These are phyloP conservation scores for Vitis labrusca DNA, from an alignment of 164 flowering plant species.

Conservation along the genomic window DNA sequence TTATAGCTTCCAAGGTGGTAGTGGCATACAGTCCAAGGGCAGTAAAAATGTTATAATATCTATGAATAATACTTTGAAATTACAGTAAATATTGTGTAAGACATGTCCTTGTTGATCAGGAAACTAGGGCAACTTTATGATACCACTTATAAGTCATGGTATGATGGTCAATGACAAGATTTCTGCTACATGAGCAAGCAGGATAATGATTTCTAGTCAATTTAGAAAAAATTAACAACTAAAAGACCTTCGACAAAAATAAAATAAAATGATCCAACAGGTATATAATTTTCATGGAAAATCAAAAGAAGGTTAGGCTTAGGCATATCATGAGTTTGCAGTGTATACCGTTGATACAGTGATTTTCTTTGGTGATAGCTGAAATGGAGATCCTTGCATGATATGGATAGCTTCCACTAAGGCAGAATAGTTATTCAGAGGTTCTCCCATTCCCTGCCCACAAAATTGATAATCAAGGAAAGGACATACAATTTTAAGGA, in stretches of 20 bases:
- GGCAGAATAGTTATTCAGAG: slow-evolving; percentile 81
- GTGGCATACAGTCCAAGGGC: too few species aligned
- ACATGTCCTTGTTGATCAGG: too few species aligned
- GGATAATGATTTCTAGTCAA: neutral
- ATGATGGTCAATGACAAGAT: too few species aligned
- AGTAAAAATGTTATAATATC: too few species aligned
- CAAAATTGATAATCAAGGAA: slow-evolving; percentile 7
- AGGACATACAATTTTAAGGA: neutral
- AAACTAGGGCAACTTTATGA: too few species aligned
- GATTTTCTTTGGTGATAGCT: slow-evolving; percentile 77
- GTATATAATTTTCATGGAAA: neutral
- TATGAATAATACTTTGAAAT: too few species aligned
- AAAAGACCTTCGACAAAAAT: neutral
- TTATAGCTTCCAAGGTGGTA: too few species aligned
- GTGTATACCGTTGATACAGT: slow-evolving; percentile 87
- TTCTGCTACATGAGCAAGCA: neutral
- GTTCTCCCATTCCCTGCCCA: slow-evolving; percentile 98
- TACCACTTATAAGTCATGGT: too few species aligned
- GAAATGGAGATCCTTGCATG: slow-evolving; percentile 81
- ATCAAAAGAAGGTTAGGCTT: neutral
- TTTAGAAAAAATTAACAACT: neutral
- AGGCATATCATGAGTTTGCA: slow-evolving; percentile 1
- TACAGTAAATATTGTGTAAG: too few species aligned
- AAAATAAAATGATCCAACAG: too few species aligned
- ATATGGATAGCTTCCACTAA: slow-evolving; percentile 74